Evolutionary conservation across 2,329 filamentous ascomycete genomes (phyloP).

Genomic region (Fusarium veterinarium): DNA sequence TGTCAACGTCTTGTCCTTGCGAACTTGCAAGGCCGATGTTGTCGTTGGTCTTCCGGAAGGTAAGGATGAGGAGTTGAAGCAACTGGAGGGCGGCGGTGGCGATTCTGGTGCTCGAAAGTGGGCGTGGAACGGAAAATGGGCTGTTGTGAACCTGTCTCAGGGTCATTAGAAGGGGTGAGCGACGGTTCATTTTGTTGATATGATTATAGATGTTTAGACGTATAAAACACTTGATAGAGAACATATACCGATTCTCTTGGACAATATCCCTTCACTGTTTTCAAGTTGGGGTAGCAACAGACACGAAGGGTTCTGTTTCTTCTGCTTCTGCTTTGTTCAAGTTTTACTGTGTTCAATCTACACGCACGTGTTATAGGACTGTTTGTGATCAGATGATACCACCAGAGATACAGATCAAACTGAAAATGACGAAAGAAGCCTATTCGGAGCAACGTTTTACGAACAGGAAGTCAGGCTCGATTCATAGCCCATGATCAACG

Average conservation of each 20-base stretch:
- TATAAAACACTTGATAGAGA: constrained; percentile 12
- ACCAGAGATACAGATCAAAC: background rate
- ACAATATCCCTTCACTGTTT: background rate
- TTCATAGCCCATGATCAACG: background rate
- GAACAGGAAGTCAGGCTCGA: too few species aligned
- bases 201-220: constrained; percentile 29
- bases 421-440: background rate
- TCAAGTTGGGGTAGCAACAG: background rate
- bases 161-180: constrained; percentile 42
- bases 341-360: background rate
- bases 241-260: background rate
- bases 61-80: constrained; percentile 82
- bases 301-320: background rate
- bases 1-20: constrained; percentile 84
- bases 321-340: background rate
- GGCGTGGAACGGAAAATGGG: constrained; percentile 98
- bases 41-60: constrained; percentile 88
- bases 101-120: constrained; percentile 80
- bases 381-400: background rate
- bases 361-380: background rate
- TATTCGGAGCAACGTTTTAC: background rate
- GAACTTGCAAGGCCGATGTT: constrained; percentile 97
- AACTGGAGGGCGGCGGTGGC: constrained; percentile 75
- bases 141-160: constrained; percentile 74
- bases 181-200: constrained; percentile 3